Base-by-base conservation (phyloP, 2,329 filamentous ascomycete species). In the Sclerotinia spermophila region DNA sequence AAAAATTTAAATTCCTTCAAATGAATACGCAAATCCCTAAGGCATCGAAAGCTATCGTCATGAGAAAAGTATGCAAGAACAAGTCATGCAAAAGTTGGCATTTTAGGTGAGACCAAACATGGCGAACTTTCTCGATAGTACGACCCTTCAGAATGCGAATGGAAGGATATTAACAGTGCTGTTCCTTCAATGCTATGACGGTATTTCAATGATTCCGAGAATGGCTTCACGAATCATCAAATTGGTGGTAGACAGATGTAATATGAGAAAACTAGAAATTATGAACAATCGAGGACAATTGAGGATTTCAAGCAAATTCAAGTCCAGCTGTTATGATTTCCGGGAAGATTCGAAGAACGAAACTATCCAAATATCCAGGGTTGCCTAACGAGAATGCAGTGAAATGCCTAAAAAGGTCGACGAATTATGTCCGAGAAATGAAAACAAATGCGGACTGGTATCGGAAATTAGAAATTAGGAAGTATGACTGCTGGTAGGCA, bases 151-250 rank as follows among this genome's bases (percentile, higher is more conserved):
- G 11, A 35, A n/a, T 35, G 30, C 6, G 24, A 55, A 58, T 42
- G 38, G 35, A 56, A 66, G 38, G 45, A 69, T 66, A 53, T 48
- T 45, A 66, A 66, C 68, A 66, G 24, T 66, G 68, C 30, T 69
- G 24, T 55, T 69, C 58, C 60, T 69, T 58, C 68, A 69, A 66
- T 69, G 27, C 56, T 66, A 30, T 65, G 56, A 69, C 67, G 59
- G 38, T 45, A 27, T 17, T 65, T 67, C 53, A 42, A 67, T 67
- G 61, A 35, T 60, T 48, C 60, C 45, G 45, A 62, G 55, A 51
- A 60, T 48, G 30, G 35, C 40, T 71, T 71, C 72, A 74, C 60
- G 61, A 69, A 71, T 72, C 70, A 51, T 72, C 69, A 71, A 64
- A 42, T 30, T 53, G 62, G 45, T 30, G 35, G 40, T 48, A 40